Base-by-base conservation (phyloP, 768 basidiomycete genomes). In the Boletus reticulatus region DNA sequence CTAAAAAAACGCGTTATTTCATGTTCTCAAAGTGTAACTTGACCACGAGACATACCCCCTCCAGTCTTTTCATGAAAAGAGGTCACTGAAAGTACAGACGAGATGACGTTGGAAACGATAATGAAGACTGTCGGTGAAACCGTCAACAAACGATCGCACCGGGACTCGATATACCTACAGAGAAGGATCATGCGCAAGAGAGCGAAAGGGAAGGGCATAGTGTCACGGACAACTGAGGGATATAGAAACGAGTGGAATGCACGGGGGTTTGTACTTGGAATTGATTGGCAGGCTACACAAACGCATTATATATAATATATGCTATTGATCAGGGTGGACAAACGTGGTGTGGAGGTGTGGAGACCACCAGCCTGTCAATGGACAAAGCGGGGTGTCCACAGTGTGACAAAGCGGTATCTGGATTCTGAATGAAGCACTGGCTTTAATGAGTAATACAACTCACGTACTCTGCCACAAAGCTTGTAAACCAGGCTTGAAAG, bases 141-240 rank as follows among this genome's bases (percentile, higher is more conserved):
- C 6, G 47, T 66, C 44, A 54, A 20, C 29, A 31, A 41, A 36
- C 10, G 32, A 34, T 17, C 27, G 38, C 20, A 42, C 22, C 6
- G 46, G n/a, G 19, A 37, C 13, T 19, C 8, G 47, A 51, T 31
- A 10, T 4, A 55, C 70, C 11, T 39, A 64, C 68, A 44, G 50
- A 72, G 55, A 44, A 55, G 34, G 36, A 68, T 41, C 1, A 22
- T 34, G 49, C 64, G 68, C 20, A 11, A 59, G 49, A 62, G 62
- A 50, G 60, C 19, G 39, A 64, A 66, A 29, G 58, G 52, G 45
- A 71, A 69, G 14, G 67, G 19, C 67, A 69, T 71, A 45, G 41
- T 48, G 63, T 63, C 63, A 57, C 70, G 48, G 63, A 70, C 68
- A 52, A 41, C 60, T 48, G 17, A 43, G 36, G 34, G 27, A 44